Conservation (phyloP, 129 eudicot genomes). For the Kitagawia praeruptora region DNA sequence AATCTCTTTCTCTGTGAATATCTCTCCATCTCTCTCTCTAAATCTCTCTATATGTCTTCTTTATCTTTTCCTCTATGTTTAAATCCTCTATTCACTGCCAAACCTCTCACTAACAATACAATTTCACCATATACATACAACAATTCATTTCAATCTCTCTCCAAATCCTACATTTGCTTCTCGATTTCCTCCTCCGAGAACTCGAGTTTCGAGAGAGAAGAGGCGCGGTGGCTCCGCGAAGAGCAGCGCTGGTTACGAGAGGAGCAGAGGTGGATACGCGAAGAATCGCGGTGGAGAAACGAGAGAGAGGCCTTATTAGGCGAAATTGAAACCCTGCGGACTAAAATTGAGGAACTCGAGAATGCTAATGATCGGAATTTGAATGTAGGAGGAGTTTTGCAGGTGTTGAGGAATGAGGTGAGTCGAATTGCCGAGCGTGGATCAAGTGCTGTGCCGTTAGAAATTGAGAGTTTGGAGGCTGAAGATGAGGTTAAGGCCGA, state of each 20-base stretch:
- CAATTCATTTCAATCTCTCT: conserved; percentile 1
- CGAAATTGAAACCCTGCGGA: conserved; percentile 37
- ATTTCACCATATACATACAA: conserved; percentile 4
- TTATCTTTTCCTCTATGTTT: conserved; percentile 24
- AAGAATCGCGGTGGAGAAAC: conserved; percentile 59
- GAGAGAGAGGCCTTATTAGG: conserved; percentile 51
- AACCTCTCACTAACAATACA: neutral
- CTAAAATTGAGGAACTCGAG: conserved; percentile 33
- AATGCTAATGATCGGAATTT: conserved; percentile 19
- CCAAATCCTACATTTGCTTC: conserved; percentile 50
- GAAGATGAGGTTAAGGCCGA: conserved; percentile 15
- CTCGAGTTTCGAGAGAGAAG: conserved; percentile 40
- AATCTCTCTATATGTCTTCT: conserved; percentile 20
- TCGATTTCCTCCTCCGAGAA: conserved; percentile 19
- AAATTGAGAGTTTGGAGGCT: conserved; percentile 35
- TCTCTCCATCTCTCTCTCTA: neutral
- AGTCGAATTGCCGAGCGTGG: conserved; percentile 47
- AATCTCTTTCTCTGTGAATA: neutral
- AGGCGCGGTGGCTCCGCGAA: conserved; percentile 70
- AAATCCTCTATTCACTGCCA: conserved; percentile 18
- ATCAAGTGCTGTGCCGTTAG: conserved; percentile 43
- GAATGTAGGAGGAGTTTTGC: conserved; percentile 43
- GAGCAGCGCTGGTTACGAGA: conserved; percentile 94
- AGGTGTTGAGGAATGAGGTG: conserved; percentile 34
- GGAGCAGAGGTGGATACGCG: conserved; percentile 82